phyloP scores from a whole-genome alignment of 2,329 filamentous ascomycete species.

The Fusarium napiforme region DNA sequence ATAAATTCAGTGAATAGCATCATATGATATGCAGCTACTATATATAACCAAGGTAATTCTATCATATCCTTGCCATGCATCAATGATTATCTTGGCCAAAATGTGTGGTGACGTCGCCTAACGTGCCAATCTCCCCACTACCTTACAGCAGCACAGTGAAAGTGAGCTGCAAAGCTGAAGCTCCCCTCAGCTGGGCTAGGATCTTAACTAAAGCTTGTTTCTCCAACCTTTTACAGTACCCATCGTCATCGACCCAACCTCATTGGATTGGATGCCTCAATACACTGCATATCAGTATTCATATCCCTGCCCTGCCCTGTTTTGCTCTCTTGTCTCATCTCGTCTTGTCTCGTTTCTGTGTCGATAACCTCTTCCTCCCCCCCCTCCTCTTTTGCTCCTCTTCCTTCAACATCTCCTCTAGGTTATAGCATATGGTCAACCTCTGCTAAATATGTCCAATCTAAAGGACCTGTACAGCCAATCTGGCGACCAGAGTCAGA shows the following conservation, averaged over 20 bases:
- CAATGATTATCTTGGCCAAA: background rate
- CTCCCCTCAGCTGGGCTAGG: constrained; percentile 16
- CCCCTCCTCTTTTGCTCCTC: background rate
- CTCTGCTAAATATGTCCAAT: constrained; percentile 47
- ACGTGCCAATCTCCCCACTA: constrained; percentile 12
- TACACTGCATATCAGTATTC: constrained; percentile 4
- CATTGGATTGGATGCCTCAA: constrained; percentile 26
- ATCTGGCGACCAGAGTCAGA: constrained; percentile 40
- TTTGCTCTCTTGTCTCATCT: constrained; percentile 12
- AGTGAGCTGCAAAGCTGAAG: constrained; percentile 18
- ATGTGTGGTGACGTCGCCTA: constrained; percentile 38
- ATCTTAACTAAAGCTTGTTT: constrained; percentile 41
- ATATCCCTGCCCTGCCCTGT: constrained; percentile 22
- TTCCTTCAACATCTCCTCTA: background rate
- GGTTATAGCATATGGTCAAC: constrained; percentile 10
- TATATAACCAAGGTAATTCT: background rate
- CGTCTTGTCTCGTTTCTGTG: constrained; percentile 1
- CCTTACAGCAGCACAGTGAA: background rate
- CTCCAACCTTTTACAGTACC: constrained; percentile 22
- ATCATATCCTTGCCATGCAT: background rate
- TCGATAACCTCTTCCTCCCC: background rate
- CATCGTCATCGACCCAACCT: constrained; percentile 36
- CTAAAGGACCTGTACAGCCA: constrained; percentile 48
- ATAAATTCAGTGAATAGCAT: background rate
- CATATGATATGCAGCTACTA: background rate